These are phyloP conservation scores for Acanthamoeba royreba DNA, from an alignment of 208 protist genomes.

Conservation along the genomic window DNA sequence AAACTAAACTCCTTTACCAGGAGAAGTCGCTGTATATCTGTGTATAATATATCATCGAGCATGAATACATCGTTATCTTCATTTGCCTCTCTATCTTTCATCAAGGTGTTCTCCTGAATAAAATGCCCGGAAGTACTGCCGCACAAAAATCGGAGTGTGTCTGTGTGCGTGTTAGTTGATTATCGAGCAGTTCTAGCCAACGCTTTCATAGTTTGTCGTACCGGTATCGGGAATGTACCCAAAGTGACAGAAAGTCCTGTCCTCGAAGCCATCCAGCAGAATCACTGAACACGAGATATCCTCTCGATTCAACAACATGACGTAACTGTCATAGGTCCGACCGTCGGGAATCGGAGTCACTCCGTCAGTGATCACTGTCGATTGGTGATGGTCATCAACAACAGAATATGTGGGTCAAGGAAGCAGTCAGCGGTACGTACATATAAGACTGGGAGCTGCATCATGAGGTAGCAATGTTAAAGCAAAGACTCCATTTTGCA, in stretches of 20 bases:
- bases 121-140: not conserved
- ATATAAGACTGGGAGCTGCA: not conserved
- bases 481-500: slow-evolving; percentile 43
- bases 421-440: not conserved
- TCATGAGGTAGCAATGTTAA: not conserved
- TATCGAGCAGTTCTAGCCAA: no score
- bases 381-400: not conserved
- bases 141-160: slow-evolving; percentile 12
- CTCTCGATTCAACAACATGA: slow-evolving; percentile 42
- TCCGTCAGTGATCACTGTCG: slow-evolving; percentile 29
- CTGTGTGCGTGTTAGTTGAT: not conserved
- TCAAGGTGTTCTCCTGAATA: not conserved
- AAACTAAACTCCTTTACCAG: not conserved
- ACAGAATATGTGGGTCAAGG: not conserved
- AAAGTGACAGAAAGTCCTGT: not conserved
- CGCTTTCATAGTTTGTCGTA: not conserved
- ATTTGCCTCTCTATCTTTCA: not conserved
- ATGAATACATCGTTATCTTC: no score
- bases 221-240: slow-evolving; percentile 40
- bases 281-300: slow-evolving; percentile 36
- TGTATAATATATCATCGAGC: not conserved
- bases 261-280: not conserved
- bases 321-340: slow-evolving; percentile 31
- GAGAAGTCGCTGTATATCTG: not conserved
- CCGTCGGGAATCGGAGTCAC: not conserved